Evolutionary conservation across 768 basidiomycete species (phyloP), one percentile per base, ranked within the genome.

Genomic region (Amanita pseudoporphyria): DNA sequence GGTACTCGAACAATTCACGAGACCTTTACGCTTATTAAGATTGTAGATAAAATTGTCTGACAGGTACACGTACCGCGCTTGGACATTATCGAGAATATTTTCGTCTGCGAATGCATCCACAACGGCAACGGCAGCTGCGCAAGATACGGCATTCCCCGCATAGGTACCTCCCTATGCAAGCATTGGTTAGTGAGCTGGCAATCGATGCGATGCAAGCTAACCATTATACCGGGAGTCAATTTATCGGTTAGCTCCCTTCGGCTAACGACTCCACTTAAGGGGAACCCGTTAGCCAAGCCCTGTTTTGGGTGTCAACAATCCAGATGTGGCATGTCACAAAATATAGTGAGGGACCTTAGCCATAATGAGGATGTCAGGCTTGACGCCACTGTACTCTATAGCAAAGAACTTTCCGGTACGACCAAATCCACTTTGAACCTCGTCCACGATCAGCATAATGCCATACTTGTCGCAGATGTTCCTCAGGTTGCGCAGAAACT

Each of bases 251-350:
- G 61, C 47, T 88, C 86, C 65, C 79, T 88, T 46, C 82, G 69
- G 54, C 85, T 84, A 45, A 93, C 75, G 35, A 97, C 78, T 6
- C 81, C 92, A 52, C 88, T 91, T 48, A 98, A 70, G 2, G 95
- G 95, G 78, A 96, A 95, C 3, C 94, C 94, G 63, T 94, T 91
- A 33, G 88, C 89, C 5, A 93, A 66, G 9, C 89, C 89, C 81
- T 84, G 52, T 35, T 26, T 13, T 9, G 10, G 26, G 16, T 32
- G 42, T 47, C 39, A 30, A 33, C 16, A 42, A 42, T 38, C 45
- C n/a, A n/a, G 37, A 19, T 6, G 22, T 19, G 13, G 7, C 7
- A 35, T 32, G 13, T 3, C 32, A 24, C 22, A 39, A 19, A 7
- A 5, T 41, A 22, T 19, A 9, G 40, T 12, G 7, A 53, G 62